Percentiles rank a stretch among this genome's conserved stretches.
phyloP scores from a whole-genome alignment of 2,329 filamentous ascomycete genomes.

The Exophiala sp. region DNA sequence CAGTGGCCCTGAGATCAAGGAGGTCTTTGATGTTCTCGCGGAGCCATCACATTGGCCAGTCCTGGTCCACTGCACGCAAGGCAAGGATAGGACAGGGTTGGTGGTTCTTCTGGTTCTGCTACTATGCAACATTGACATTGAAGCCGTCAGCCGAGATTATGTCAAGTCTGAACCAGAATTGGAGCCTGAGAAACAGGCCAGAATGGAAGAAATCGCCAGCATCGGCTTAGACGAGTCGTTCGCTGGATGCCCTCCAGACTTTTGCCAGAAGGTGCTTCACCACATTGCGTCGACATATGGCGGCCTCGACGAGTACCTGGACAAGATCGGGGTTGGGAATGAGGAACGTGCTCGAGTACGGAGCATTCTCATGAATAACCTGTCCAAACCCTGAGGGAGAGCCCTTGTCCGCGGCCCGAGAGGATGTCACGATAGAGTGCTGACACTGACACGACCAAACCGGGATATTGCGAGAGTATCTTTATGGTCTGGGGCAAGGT shows the following conservation, averaged over 20 bases:
- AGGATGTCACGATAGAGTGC: too few species aligned
- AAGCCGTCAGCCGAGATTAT: constrained; percentile 67
- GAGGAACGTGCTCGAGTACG: constrained; percentile 39
- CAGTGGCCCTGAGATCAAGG: constrained; percentile 58
- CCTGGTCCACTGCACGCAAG: constrained; percentile 79
- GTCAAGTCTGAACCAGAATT: constrained; percentile 58
- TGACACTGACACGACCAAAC: too few species aligned
- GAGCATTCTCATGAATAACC: constrained; percentile 9
- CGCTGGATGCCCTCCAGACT: constrained; percentile 57
- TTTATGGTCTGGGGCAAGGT: too few species aligned
- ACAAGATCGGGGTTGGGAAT: constrained; percentile 53
- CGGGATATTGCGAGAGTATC: too few species aligned
- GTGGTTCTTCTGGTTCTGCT: constrained; percentile 63
- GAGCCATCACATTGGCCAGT: constrained; percentile 53
- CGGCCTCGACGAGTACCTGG: constrained; percentile 60
- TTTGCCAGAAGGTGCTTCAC: constrained; percentile 54
- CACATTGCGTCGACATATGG: constrained; percentile 61
- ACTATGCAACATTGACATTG: constrained; percentile 44
- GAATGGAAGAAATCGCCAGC: constrained; percentile 61
- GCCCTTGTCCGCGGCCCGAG: too few species aligned
- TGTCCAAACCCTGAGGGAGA: not conserved
- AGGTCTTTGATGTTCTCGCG: constrained; percentile 62
- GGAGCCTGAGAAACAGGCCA: constrained; percentile 54
- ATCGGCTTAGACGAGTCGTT: constrained; percentile 72
- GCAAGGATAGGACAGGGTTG: constrained; percentile 78